Evolutionary conservation across 352 stramenopile genomes (phyloP), one percentile per base, ranked within the genome.

Genomic region (Phytophthora sp.): DNA sequence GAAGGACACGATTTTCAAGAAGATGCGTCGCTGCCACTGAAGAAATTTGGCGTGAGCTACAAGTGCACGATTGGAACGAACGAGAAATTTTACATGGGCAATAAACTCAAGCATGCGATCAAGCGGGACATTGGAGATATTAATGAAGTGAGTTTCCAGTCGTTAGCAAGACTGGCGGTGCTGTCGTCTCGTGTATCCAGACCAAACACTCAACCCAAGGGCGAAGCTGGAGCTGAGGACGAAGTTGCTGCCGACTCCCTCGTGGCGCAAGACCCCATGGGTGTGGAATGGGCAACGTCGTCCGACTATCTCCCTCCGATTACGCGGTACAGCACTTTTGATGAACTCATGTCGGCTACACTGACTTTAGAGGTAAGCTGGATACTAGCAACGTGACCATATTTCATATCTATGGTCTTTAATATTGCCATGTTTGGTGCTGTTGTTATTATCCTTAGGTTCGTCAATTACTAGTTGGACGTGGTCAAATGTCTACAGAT

Each of bases 1-100:
- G 88, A 96, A 76, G 88, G 87, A 46, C 88, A 96, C 51, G 88
- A 96, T 82, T 94, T 94, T 57, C 87, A 96, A 62, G 88, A 96
- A 82, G 88, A 96, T 47, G 84, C 87, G 12, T 95, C 86, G 39
- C 57, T 96, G 35, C 87, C 87, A 38, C 66, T 96, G 3, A 96
- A 95, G 67, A 95, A 94, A 50, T 96, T 94, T 63, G 88, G 86
- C 0, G 84, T 96, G 16, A 94, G 86, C 57, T 96, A 96, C 79
- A 96, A 96, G 63, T 96, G 87, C 60, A 96, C 87, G 4, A 93
- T 96, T 42, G 88, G 88, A 46, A 95, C 87, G 27, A 89, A 71
- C 52, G 88, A 96, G 64, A 91, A 82, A 26, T 96, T 96, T 41
- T 94, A 94, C 66, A 86, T 95, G 71, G 83, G 88, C 53, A 91